Percentiles rank a stretch among this genome's conserved stretches.
Evolutionary conservation across 2,329 filamentous ascomycete genomes (phyloP).

Genomic region (Penicillium nordicum): DNA sequence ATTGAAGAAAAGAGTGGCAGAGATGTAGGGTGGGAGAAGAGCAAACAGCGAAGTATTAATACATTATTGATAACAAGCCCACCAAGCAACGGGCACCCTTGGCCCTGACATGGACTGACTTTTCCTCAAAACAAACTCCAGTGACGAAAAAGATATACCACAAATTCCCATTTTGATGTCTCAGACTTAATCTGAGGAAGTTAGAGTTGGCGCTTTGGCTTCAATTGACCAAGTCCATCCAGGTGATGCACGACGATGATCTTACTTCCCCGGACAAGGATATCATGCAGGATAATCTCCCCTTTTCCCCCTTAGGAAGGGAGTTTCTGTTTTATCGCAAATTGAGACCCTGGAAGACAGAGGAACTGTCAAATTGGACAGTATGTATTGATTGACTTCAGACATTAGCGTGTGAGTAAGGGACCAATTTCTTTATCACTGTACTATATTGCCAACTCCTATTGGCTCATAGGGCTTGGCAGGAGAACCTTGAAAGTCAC

Average conservation of each 20-base stretch:
- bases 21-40: not conserved
- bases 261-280: slow-evolving; percentile 4
- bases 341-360: not conserved
- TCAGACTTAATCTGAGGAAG: slow-evolving; percentile 10
- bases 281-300: not conserved
- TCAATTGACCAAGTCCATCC: not conserved
- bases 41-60: slow-evolving; percentile 1
- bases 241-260: not conserved
- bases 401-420: slow-evolving; percentile 8
- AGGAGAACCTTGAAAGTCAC: not conserved
- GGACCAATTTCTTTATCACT: not conserved
- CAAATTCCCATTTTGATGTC: slow-evolving; percentile 14
- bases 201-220: not conserved
- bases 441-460: not conserved
- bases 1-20: not conserved
- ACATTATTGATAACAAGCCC: not conserved
- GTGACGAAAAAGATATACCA: slow-evolving; percentile 2
- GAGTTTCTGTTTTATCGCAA: not conserved
- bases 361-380: slow-evolving; percentile 19
- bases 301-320: not conserved
- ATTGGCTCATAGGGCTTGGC: not conserved
- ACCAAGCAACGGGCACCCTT: not conserved
- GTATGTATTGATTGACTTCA: slow-evolving; percentile 6
- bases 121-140: not conserved
- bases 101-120: not conserved